A percentile compares a stretch with the other conserved stretches of the same genome.
Evolutionary conservation across 441 rosid genomes (phyloP).

Genomic region (Arabidopsis hybrid): DNA sequence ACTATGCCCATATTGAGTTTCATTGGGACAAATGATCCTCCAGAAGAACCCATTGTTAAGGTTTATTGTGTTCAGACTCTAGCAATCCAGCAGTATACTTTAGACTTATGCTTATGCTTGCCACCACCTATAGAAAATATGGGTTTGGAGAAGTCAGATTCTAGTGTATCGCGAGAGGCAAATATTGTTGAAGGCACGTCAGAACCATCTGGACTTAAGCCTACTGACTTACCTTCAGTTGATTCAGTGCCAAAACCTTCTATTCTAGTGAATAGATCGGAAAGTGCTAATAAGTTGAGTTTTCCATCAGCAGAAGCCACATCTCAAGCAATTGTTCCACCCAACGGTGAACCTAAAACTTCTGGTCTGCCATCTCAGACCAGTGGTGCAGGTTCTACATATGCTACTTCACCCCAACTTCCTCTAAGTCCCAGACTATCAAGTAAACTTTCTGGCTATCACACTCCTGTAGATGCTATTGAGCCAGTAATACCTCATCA

Average conservation of each 20-base stretch:
- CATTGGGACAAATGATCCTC: slow-evolving; percentile 75
- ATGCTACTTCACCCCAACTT: slow-evolving; percentile 55
- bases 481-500: slow-evolving; percentile 49
- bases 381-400: slow-evolving; percentile 55
- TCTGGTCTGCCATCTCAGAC: slow-evolving; percentile 49
- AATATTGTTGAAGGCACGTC: slow-evolving; percentile 52
- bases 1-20: slow-evolving; percentile 95
- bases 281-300: slow-evolving; percentile 35
- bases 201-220: slow-evolving; percentile 50
- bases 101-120: slow-evolving; percentile 80
- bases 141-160: slow-evolving; percentile 65
- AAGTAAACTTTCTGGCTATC: slow-evolving; percentile 55
- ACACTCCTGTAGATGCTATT: slow-evolving; percentile 46
- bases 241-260: slow-evolving; percentile 50
- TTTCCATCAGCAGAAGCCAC: slow-evolving; percentile 52
- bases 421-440: slow-evolving; percentile 65
- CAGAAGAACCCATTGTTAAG: slow-evolving; percentile 68
- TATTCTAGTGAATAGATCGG: slow-evolving; percentile 45
- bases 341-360: slow-evolving; percentile 51
- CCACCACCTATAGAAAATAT: slow-evolving; percentile 70
- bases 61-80: slow-evolving; percentile 93
- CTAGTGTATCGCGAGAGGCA: slow-evolving; percentile 52
- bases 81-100: slow-evolving; percentile 93
- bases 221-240: slow-evolving; percentile 49
- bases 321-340: slow-evolving; percentile 44